Percentiles rank a stretch among this genome's conserved stretches.
phyloP scores from a whole-genome alignment of 2,329 filamentous ascomycete genomes.

The Nectriaceae sp. region DNA sequence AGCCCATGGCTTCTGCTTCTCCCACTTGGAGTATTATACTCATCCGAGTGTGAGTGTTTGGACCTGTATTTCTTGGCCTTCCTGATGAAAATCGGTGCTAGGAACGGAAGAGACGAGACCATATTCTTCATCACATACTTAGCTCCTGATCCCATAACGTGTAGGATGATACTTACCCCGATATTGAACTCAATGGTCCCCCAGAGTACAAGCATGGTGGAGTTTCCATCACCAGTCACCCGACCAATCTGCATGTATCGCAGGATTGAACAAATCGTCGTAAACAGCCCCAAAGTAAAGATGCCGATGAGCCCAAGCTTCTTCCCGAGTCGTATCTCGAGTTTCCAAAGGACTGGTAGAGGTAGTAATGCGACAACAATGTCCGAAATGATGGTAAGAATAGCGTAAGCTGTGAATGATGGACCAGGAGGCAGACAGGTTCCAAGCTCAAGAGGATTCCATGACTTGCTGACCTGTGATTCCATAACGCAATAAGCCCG shows the following conservation, averaged over 20 bases:
- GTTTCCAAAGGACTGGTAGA: constrained; percentile 48
- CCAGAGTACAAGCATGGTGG: constrained; percentile 58
- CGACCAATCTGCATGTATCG: constrained; percentile 53
- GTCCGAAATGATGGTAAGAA: constrained; percentile 53
- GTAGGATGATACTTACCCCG: constrained; percentile 44
- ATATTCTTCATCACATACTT: constrained; percentile 38
- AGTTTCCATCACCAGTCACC: constrained; percentile 55
- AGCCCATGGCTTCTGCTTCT: constrained; percentile 25
- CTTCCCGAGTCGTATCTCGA: constrained; percentile 50
- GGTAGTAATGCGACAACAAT: constrained; percentile 51
- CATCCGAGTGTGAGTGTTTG: constrained; percentile 38
- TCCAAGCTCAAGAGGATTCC: constrained; percentile 43
- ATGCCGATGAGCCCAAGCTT: constrained; percentile 53
- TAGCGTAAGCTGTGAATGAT: constrained; percentile 53
- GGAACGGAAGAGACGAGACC: constrained; percentile 48
- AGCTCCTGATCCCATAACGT: neutral
- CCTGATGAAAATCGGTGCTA: constrained; percentile 44
- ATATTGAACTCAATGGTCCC: constrained; percentile 60
- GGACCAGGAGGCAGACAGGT: constrained; percentile 48
- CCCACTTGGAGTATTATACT: constrained; percentile 30
- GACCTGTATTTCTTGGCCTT: constrained; percentile 45
- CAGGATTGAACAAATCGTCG: constrained; percentile 55
- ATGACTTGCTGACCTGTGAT: constrained; percentile 43
- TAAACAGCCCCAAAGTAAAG: constrained; percentile 56
- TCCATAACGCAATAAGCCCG: no score